Evolutionary conservation across 768 basidiomycete genomes (phyloP), one percentile per base, ranked within the genome.

Genomic region (Grammothele lineata): DNA sequence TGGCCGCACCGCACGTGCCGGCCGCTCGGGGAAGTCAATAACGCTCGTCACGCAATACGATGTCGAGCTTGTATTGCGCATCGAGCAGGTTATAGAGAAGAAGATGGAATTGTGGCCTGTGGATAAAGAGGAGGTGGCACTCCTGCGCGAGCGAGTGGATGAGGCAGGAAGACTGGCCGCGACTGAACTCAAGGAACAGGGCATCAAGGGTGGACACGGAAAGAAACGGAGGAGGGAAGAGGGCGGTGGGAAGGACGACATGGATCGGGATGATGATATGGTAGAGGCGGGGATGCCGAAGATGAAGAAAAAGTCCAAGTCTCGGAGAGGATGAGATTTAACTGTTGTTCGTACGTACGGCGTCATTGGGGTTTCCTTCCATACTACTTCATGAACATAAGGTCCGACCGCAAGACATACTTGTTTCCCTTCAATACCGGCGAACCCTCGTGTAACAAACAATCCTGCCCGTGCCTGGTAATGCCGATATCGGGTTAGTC

Each of bases 31-130:
- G 36, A 97, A 97, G 70, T 85, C 91, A 1, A 88, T 99, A 58
- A 96, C 94, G n/a, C 78, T 99, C 34, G 93, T 97, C 19, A 92
- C 95, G 5, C 96, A 99, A 67, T 99, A 98, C 66, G 96, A 99
- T 56, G 92, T 99, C 45, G 96, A 98, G 67, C 76, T 97, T 37
- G 68, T 97, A 4, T 92, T 96, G 66, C 85, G 96, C 8, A 97
- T 98, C 60, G 96, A 99, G 65, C 74, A 80, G 18, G 92, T 95
- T 6, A 83, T 87, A 18, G 93, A 81, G 33, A 95, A 95, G 70
- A 89, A 92, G 66, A 87, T 99, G 83, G 85, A 85, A 42, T 69
- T 86, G 30, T 98, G 87, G 75, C 83, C 84, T 9, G 84, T 85
- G 0, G 91, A 92, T 60, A 80, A 86, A 49, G 89, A 95, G 61